Conservation (phyloP, 768 basidiomycete genomes). For the Suillus decipiens region DNA sequence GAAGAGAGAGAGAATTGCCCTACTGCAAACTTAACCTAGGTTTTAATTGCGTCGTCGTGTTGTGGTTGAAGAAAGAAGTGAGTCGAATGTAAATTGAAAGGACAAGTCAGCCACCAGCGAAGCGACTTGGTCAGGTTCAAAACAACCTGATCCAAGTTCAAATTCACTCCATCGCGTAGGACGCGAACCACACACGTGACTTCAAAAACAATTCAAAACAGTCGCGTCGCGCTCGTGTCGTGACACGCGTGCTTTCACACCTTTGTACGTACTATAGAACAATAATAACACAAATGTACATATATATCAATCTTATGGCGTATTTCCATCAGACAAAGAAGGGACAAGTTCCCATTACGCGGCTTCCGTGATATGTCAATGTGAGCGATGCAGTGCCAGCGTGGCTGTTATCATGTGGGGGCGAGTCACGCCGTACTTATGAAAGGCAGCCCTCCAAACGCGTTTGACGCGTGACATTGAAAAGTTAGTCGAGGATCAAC, state of each 20-base stretch:
- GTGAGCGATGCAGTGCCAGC: background rate
- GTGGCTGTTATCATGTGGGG: constrained; percentile 2
- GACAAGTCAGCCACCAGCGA: constrained; percentile 38
- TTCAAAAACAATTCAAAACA: constrained; percentile 36
- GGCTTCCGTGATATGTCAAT: background rate
- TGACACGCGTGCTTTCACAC: constrained; percentile 11
- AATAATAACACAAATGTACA: constrained; percentile 2
- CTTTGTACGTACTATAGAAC: constrained; percentile 5
- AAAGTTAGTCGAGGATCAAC: background rate
- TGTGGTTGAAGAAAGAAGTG: constrained; percentile 23
- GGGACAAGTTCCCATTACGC: background rate
- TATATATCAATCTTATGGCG: background rate
- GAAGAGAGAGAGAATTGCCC: constrained; percentile 35
- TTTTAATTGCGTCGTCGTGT: constrained; percentile 25
- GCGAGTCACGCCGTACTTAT: background rate
- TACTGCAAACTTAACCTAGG: constrained; percentile 20
- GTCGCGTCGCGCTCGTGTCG: constrained; percentile 33
- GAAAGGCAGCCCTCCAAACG: background rate
- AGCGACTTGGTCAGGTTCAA: constrained; percentile 21
- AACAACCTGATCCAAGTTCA: constrained; percentile 22
- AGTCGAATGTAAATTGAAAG: constrained; percentile 18
- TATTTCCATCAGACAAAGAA: constrained; percentile 13
- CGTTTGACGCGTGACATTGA: background rate
- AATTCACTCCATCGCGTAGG: constrained; percentile 34
- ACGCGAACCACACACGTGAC: constrained; percentile 44